A percentile compares a stretch with the other conserved stretches of the same genome.
phyloP scores from a whole-genome alignment of 2,329 filamentous ascomycete genomes.

The Chrysoporthe deuterocubensis region DNA sequence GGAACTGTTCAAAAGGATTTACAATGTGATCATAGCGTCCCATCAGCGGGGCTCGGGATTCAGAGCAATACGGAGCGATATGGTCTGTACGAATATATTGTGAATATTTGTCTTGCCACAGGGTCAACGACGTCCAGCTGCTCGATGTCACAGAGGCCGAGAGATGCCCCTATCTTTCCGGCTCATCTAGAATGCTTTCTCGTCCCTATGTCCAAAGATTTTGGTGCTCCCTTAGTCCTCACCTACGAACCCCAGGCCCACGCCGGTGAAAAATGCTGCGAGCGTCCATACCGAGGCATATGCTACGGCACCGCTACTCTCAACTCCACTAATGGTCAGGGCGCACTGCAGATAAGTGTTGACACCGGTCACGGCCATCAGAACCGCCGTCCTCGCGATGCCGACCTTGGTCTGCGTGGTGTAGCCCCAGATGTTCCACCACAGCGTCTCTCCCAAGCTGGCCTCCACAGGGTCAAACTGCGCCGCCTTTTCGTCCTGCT shows the following conservation, averaged over 20 bases:
- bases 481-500: constrained; percentile 52
- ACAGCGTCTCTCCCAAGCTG: constrained; percentile 70
- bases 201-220: background rate
- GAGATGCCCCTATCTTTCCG: constrained; percentile 16
- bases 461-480: constrained; percentile 69
- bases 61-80: too few relatives aligned
- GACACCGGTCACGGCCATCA: constrained; percentile 60
- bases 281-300: constrained; percentile 79
- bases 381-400: constrained; percentile 65
- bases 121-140: background rate
- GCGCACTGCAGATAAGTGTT: constrained; percentile 68
- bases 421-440: constrained; percentile 75
- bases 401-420: constrained; percentile 64
- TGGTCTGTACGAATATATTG: background rate
- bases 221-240: constrained; percentile 44
- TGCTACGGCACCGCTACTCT: constrained; percentile 68
- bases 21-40: background rate
- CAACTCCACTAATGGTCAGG: constrained; percentile 71
- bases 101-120: background rate
- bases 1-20: background rate
- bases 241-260: constrained; percentile 56
- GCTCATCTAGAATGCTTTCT: background rate
- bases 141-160: constrained; percentile 5
- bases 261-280: constrained; percentile 63
- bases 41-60: too few relatives aligned